Evolutionary conservation across 2,329 filamentous ascomycete genomes (phyloP).

Genomic region (Talaromyces sp.): DNA sequence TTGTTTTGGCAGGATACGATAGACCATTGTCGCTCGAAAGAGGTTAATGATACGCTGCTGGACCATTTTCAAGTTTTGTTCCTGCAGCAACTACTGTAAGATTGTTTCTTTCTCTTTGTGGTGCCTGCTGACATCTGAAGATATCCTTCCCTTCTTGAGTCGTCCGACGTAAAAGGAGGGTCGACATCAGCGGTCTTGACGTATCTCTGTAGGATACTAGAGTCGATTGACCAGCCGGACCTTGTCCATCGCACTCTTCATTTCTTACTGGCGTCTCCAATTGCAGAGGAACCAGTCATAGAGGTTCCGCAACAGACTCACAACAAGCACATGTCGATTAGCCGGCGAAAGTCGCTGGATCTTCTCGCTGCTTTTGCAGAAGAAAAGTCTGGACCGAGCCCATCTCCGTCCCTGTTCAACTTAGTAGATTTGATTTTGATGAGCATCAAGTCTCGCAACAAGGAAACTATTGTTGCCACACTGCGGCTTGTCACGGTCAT

Average conservation of each 20-base stretch:
- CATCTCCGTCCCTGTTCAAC: slow-evolving; percentile 86
- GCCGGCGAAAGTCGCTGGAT: slow-evolving; percentile 83
- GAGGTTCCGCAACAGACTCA: slow-evolving; percentile 55
- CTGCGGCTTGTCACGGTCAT: slow-evolving; percentile 82
- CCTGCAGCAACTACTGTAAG: slow-evolving; percentile 83
- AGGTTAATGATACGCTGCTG: slow-evolving; percentile 86
- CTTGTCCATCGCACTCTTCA: slow-evolving; percentile 90
- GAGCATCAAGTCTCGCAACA: slow-evolving; percentile 74
- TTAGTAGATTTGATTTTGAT: slow-evolving; percentile 84
- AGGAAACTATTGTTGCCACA: slow-evolving; percentile 84
- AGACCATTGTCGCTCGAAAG: slow-evolving; percentile 85
- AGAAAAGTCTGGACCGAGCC: slow-evolving; percentile 45
- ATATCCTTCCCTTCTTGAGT: slow-evolving; percentile 92
- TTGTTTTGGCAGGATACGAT: slow-evolving; percentile 98
- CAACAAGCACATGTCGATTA: slow-evolving; percentile 40
- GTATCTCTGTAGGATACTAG: slow-evolving; percentile 83
- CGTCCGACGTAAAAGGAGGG: slow-evolving; percentile 92
- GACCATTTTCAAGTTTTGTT: slow-evolving; percentile 98
- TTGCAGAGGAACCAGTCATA: slow-evolving; percentile 31
- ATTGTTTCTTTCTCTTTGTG: not conserved
- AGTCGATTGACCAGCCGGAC: slow-evolving; percentile 86
- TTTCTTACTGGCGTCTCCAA: slow-evolving; percentile 77
- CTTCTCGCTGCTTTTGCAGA: slow-evolving; percentile 73
- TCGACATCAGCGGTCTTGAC: slow-evolving; percentile 94
- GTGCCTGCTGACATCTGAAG: slow-evolving; percentile 37